Base-by-base conservation (phyloP, 108 stramenopile genomes). In the Cylindrotheca fusiformis region DNA sequence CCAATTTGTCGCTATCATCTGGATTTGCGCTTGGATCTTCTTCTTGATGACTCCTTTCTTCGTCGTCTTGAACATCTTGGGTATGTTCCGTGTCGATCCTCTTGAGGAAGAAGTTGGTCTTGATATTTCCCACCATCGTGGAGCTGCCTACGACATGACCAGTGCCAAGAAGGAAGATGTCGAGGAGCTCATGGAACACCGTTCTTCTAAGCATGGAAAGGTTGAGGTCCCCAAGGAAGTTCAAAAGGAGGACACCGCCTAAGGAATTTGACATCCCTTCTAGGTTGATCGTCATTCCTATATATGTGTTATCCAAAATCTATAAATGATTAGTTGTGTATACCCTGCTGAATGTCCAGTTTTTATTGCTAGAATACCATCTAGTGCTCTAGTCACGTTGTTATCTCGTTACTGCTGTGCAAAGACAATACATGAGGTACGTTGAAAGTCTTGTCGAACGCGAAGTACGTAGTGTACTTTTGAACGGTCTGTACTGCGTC, bases 11-110 rank as follows among this genome's bases (percentile, higher is more conserved):
- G 58, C 63, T 36, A 66, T 96, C 46, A 64, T 86, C 27, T 93
- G 78, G 68, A 74, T 98, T 58, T 19, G 83, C 28, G 90, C 66
- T 27, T 98, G 97, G 97, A 85, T 87, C 14, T 50, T 33, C 26
- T 59, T 33, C 30, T 60, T 87, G 52, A 90, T 91, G 76, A 71
- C 74, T 41, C 88, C 88, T 3, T 91, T 97, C 65, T 94, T 92
- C 74, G 56, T 79, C 21, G n/a, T 78, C 26, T 82, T 94, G 49
- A 82, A 86, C 58, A 23, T 47, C 2, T 30, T 75, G 46, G 83
- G 86, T 25, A 80, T 86, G 82, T 82, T 94, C 68, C 94, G 96
- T 60, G 88, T 97, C 58, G 86, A 87, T 67, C 57, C 83, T 63
- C 74, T 91, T 1, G 90, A 88, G 55, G 90, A 91, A 58, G 83